Conservation (phyloP, 257 asterid genomes). For the Ajuga chamaepitys region DNA sequence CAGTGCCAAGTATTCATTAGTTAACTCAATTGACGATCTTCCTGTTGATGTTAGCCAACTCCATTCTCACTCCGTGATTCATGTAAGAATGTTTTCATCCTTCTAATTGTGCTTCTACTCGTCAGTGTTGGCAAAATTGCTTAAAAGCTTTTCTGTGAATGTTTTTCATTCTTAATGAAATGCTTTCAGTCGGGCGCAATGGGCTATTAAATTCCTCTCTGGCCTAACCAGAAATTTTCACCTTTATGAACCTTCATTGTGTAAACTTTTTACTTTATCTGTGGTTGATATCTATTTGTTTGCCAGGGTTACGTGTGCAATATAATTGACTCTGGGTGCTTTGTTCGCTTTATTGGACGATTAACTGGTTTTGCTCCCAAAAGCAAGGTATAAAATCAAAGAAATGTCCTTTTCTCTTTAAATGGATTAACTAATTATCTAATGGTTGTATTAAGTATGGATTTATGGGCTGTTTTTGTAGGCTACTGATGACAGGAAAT, state of each 20-base stretch:
- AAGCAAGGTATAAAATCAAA: conserved; percentile 51
- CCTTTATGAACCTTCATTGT: conserved; percentile 8
- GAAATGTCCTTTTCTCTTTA: not conserved
- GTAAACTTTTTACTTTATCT: not conserved
- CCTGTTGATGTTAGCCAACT: conserved; percentile 73
- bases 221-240: not conserved
- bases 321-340: conserved; percentile 88
- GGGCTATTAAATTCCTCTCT: not conserved
- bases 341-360: conserved; percentile 87
- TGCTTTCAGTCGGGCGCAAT: not conserved
- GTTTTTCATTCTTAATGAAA: not conserved
- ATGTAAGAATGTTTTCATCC: conserved; percentile 41
- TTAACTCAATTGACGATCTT: conserved; percentile 54
- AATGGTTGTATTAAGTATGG: not conserved
- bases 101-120: conserved; percentile 4
- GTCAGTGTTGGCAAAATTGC: not conserved
- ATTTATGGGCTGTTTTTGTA: conserved; percentile 29
- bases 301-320: conserved; percentile 92
- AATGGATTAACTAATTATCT: not conserved
- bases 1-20: conserved; percentile 76
- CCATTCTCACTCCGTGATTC: conserved; percentile 64
- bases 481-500: conserved; percentile 76
- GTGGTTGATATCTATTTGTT: conserved; percentile 18
- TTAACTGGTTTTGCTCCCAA: conserved; percentile 97
- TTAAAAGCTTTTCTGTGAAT: not conserved